A percentile compares a stretch with the other conserved stretches of the same genome.
Evolutionary conservation across 2,329 filamentous ascomycete genomes (phyloP).

Genomic region (Penicillium sp.): DNA sequence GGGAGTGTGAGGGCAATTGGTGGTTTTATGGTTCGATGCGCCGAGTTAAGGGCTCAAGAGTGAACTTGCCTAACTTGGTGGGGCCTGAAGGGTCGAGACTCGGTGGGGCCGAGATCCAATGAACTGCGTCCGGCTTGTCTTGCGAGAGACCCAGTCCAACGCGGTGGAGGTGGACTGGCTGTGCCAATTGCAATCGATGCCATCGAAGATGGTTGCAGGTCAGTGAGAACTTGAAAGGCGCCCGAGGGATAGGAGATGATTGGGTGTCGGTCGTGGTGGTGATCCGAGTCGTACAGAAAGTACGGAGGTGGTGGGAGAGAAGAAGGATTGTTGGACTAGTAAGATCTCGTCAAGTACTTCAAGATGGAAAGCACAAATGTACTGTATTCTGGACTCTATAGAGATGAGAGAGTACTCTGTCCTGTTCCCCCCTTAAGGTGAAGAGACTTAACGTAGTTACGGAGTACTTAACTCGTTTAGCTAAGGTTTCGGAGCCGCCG

Average conservation of each 20-base stretch:
- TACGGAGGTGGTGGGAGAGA: too few relatives aligned
- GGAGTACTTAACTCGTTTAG: background rate
- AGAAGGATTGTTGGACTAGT: too few relatives aligned
- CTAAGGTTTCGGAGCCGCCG: background rate
- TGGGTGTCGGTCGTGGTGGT: constrained; percentile 18
- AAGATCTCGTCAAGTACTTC: too few relatives aligned
- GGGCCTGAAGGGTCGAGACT: background rate
- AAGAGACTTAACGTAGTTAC: background rate
- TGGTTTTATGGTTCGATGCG: background rate
- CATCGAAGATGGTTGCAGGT: background rate
- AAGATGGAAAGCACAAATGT: too few relatives aligned
- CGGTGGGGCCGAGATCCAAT: background rate
- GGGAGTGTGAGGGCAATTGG: background rate
- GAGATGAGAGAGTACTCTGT: background rate
- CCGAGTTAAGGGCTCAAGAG: background rate
- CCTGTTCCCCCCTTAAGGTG: background rate
- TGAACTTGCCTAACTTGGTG: too few relatives aligned
- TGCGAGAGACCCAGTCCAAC: background rate
- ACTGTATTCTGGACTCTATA: too few relatives aligned
- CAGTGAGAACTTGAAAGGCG: background rate
- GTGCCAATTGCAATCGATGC: background rate
- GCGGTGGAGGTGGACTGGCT: background rate
- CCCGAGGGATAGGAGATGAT: constrained; percentile 15
- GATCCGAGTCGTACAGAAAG: constrained; percentile 2
- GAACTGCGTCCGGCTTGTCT: background rate